phyloP scores from a whole-genome alignment of 192 early-diverging fungal genomes.

The Jimgerdemannia flammicorona region DNA sequence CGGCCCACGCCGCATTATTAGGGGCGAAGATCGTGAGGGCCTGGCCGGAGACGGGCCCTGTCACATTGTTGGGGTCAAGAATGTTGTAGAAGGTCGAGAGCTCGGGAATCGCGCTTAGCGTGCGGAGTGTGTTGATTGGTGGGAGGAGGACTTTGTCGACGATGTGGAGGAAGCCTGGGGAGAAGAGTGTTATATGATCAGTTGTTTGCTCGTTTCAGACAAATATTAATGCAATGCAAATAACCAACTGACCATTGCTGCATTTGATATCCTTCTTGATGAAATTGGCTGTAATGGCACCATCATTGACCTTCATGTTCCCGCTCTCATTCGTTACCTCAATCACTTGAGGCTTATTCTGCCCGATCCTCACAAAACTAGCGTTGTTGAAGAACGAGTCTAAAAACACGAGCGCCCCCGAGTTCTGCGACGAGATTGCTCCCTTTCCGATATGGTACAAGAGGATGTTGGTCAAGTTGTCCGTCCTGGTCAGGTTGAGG shows the following conservation, averaged over 20 bases:
- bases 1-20: not conserved
- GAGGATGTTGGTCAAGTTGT: not conserved
- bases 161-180: not conserved
- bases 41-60: not conserved
- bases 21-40: not conserved
- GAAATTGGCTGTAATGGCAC: not conserved
- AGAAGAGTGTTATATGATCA: not conserved
- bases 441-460: not conserved
- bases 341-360: not conserved
- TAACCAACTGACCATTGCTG: not conserved
- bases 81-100: not conserved
- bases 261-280: not conserved
- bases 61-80: not conserved
- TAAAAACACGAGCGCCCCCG: not conserved
- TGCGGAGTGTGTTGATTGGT: not conserved
- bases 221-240: no score
- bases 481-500: not conserved
- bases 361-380: not conserved
- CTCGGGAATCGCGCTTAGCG: not conserved
- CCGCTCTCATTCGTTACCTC: no score
- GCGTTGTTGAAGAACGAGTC: not conserved
- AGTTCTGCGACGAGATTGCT: not conserved
- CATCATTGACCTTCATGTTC: not conserved
- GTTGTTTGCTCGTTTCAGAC: not conserved
- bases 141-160: not conserved